Base-by-base conservation (phyloP, 768 basidiomycete genomes). In the Imleria badia region DNA sequence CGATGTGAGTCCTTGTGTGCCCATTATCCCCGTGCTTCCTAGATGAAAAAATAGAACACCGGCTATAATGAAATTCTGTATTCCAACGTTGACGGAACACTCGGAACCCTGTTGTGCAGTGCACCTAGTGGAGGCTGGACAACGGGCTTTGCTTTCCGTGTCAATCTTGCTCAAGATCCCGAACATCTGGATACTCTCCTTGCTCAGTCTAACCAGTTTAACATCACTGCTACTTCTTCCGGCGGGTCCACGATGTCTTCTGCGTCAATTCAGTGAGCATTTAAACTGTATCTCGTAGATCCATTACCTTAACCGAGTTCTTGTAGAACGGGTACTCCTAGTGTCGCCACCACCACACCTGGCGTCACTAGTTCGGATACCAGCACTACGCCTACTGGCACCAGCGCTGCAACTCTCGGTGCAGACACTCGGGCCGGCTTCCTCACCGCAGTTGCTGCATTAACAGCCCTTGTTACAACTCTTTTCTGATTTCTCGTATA, bases 171-270 rank as follows among this genome's bases (percentile, higher is more conserved):
- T 56, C 62, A 75, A 60, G 76, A 81, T 59, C 57, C 76, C 4
- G 51, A 78, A 19, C 48, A 82, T 50, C 72, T 80, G 20, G 64
- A 69, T 67, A 71, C 72, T 47, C 83, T 94, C 60, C 78, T 83
- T 49, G 89, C 91, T 36, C 90, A 94, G 72, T 91, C 89, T 17
- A 48, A 52, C 26, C 66, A 81, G 51, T 94, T 93, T 70, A 72
- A 66, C 62, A 82, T 85, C 66, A 69, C 67, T 39, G 54, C 55
- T 1, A 29, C 54, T 29, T 58, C 66, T 33, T 58, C 68, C 33
- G 46, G 30, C 29, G 42, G 30, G 8, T 50, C 71, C 7, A 44
- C 68, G n/a, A n/a, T n/a, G 12, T 50, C 60, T 14, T 36, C 59
- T 40, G 30, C 34, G 10, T 54, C 62, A 17, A 6, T 6, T 19